These are phyloP conservation scores for Viridothelium virens DNA, from an alignment of 495 filamentous ascomycete species.

Conservation along the genomic window DNA sequence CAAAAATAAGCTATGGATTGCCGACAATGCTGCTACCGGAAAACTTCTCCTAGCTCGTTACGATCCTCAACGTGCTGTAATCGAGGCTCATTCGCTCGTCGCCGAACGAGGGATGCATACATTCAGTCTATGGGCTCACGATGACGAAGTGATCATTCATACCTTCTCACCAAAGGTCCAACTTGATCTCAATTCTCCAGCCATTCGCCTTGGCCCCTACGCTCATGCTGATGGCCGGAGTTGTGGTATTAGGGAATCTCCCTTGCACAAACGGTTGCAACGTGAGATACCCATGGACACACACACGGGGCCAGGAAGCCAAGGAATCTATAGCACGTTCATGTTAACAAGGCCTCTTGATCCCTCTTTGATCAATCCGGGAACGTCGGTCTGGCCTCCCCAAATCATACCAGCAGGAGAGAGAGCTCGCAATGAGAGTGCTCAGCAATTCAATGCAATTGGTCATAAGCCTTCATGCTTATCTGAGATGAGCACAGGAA, in stretches of 20 bases:
- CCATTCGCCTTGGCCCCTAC: slow-evolving; percentile 45
- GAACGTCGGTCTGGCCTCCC: slow-evolving; percentile 67
- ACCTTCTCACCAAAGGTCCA: slow-evolving; percentile 59
- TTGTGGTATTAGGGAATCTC: background rate
- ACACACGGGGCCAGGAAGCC: slow-evolving; percentile 33
- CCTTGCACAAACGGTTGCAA: slow-evolving; percentile 10
- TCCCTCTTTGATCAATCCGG: slow-evolving; percentile 27
- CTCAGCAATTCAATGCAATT: slow-evolving; percentile 32
- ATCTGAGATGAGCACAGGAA: slow-evolving; percentile 50
- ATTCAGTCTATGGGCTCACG: slow-evolving; percentile 54
- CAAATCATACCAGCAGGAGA: slow-evolving; percentile 53
- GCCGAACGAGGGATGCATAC: slow-evolving; percentile 48
- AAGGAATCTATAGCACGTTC: slow-evolving; percentile 41
- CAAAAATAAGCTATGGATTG: slow-evolving; percentile 75
- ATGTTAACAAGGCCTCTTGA: slow-evolving; percentile 41
- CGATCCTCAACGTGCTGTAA: slow-evolving; percentile 60
- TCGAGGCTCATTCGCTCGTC: slow-evolving; percentile 73
- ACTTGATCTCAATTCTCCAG: slow-evolving; percentile 63
- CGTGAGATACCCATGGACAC: slow-evolving; percentile 49
- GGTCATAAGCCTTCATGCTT: slow-evolving; percentile 39
- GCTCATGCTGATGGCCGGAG: background rate
- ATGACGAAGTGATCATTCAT: slow-evolving; percentile 65
- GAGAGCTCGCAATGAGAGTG: slow-evolving; percentile 43
- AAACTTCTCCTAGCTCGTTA: slow-evolving; percentile 67
- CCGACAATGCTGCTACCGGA: slow-evolving; percentile 59